phyloP scores from a whole-genome alignment of 2,329 filamentous ascomycete genomes.

The Plectosphaerella cucumerina region DNA sequence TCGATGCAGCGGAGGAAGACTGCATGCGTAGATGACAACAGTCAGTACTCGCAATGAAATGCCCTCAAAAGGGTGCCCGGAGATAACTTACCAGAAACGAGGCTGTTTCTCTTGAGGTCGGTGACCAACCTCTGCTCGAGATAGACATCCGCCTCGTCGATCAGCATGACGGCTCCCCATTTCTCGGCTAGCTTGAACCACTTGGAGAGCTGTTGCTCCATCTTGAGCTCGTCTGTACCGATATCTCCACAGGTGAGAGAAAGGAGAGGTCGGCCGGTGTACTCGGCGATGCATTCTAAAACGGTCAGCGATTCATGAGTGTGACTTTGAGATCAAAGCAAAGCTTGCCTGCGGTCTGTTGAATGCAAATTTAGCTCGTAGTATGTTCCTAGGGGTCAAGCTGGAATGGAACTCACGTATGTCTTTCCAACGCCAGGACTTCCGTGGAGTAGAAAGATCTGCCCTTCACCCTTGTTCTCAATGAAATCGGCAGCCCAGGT shows the following conservation, averaged over 20 bases:
- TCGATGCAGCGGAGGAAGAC: constrained; percentile 28
- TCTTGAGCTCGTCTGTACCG: constrained; percentile 4
- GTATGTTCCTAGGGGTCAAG: not conserved
- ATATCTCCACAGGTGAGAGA: not conserved
- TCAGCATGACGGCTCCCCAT: constrained; percentile 21
- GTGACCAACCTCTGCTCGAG: constrained; percentile 12
- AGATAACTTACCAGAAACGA: constrained; percentile 1
- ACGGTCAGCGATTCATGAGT: not conserved
- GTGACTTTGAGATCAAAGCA: not conserved
- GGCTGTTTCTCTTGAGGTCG: constrained; percentile 11
- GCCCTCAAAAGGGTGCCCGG: not conserved
- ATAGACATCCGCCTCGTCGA: constrained; percentile 23
- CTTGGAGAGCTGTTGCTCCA: constrained; percentile 9
- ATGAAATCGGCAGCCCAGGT: constrained; percentile 12
- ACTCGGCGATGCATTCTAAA: not conserved
- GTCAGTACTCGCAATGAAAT: not conserved
- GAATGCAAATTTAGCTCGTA: not conserved
- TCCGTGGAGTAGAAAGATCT: constrained; percentile 7
- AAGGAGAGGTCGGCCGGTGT: not conserved
- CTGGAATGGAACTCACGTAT: not conserved
- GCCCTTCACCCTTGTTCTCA: constrained; percentile 7
- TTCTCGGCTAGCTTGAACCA: constrained; percentile 16
- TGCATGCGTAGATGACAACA: constrained; percentile 8
- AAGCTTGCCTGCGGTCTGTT: too few species aligned
- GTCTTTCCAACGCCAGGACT: constrained; percentile 11